Evolutionary conservation across 208 protist genomes (phyloP), one percentile per base, ranked within the genome.

Genomic region (Strigomonas culicis): DNA sequence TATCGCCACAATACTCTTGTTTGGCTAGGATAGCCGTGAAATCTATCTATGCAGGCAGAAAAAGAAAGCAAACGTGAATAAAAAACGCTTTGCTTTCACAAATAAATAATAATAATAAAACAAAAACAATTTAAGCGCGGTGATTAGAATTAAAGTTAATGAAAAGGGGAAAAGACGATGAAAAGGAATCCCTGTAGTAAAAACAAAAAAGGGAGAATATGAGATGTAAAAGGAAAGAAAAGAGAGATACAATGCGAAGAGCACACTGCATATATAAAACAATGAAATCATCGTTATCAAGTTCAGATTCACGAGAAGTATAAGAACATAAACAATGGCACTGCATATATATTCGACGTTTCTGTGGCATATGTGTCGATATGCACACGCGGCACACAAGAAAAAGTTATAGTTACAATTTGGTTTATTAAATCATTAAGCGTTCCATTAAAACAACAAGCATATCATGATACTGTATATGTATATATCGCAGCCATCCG

Each of bases 121-220:
- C 6, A 21, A 59, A 59, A 43, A 59, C 36, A 21, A 36, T 25
- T 4, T 4, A 59, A 46, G 25, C 8, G 13, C 6, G 32, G 3
- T 56, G 13, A 31, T 32, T 13, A 31, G 11, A 3, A 25, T 31
- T 56, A 19, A 66, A 51, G 8, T 39, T 55, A 13, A 24, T 39
- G 24, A 36, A 32, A 53, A 39, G 27, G 17, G 22, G n/a, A 39
- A 58, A 19, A 25, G 55, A 27, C 19, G 24, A 13, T 32, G 44
- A 7, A 39, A 17, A n/a, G 19, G 58, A 0, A 34, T 2, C 28
- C 22, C 15, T 57, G 7, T 41, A 24, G 24, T 7, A 24, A 70
- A 41, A 70, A 50, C 41, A 64, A 70, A 64, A 43, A 63, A 66
- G 59, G 50, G 52, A 52, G 31, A 63, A 19, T 68, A 34, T 27